Conservation (phyloP, 331 rosid species). For the Pyrus hybrid region DNA sequence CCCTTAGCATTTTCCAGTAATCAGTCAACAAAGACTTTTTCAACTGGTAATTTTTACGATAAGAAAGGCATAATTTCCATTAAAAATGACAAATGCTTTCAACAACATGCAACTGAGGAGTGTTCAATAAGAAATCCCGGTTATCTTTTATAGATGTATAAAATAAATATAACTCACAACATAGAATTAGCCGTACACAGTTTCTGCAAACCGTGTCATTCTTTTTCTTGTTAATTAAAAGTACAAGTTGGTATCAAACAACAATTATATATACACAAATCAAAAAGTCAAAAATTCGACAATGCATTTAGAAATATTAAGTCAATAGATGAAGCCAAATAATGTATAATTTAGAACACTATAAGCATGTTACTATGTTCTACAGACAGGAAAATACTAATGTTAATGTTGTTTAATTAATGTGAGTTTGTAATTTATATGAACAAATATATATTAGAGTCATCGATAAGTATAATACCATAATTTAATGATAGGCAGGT, state of each 20-base stretch:
- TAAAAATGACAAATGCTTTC: neutral
- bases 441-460: neutral
- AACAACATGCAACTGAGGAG: neutral
- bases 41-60: neutral
- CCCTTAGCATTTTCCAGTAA: too few relatives aligned
- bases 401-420: neutral
- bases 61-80: neutral
- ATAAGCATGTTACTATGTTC: conserved; percentile 11
- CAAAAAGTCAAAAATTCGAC: neutral
- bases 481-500: neutral
- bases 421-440: neutral
- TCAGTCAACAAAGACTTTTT: neutral
- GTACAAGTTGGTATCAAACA: neutral
- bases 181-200: conserved; percentile 5
- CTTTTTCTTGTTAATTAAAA: neutral
- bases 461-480: neutral
- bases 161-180: neutral
- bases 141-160: neutral
- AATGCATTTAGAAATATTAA: neutral
- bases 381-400: neutral
- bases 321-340: conserved; percentile 21
- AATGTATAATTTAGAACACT: neutral
- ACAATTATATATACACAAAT: too few relatives aligned
- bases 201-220: neutral
- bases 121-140: conserved; percentile 6